Conservation (phyloP, 345 rosid species). For the Crucihimalaya himalaica region DNA sequence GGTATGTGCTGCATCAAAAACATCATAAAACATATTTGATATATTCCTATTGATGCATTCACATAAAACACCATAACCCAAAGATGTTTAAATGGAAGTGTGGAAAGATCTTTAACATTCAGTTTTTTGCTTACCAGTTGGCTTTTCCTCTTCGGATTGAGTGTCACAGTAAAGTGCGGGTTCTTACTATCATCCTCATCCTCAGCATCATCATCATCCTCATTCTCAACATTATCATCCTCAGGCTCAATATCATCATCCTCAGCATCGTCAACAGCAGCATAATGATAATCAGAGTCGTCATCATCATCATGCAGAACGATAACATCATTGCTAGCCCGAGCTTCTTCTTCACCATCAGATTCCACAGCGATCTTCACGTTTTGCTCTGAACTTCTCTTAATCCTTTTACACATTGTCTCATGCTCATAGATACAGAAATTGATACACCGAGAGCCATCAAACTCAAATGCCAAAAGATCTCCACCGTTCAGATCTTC, state of each 20-base stretch:
- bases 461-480: constrained; percentile 20
- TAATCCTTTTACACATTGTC: constrained; percentile 3
- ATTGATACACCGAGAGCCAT: constrained; percentile 3
- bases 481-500: not conserved
- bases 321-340: not conserved
- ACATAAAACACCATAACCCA: not conserved
- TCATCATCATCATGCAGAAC: not conserved
- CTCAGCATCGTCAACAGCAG: not conserved
- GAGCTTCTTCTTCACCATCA: not conserved
- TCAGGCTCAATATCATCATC: not conserved
- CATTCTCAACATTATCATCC: not conserved
- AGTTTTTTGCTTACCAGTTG: constrained; percentile 24
- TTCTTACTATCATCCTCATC: not conserved
- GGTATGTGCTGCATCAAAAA: constrained; percentile 22
- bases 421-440: not conserved
- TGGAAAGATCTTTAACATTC: not conserved
- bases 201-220: not conserved
- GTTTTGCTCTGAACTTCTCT: too few relatives aligned
- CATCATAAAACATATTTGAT: not conserved
- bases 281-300: not conserved
- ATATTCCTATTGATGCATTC: not conserved
- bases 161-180: not conserved
- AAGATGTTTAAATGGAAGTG: not conserved
- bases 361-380: too few relatives aligned
- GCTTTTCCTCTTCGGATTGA: constrained; percentile 30